Conservation (phyloP, 768 basidiomycete genomes). For the Suillus decipiens region DNA sequence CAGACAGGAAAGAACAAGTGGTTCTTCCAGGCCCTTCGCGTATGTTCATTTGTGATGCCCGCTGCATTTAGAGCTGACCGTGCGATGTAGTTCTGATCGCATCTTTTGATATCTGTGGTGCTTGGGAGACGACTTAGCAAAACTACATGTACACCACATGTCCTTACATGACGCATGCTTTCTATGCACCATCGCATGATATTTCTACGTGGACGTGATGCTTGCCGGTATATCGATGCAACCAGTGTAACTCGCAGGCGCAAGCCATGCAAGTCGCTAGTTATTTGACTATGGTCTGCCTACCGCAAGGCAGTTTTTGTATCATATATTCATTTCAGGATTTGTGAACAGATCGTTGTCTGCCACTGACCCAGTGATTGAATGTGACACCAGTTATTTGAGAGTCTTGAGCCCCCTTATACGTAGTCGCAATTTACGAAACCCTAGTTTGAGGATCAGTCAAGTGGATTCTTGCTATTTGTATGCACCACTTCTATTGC, state of each 20-base stretch:
- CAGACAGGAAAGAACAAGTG: slow-evolving; percentile 93
- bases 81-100: slow-evolving; percentile 36
- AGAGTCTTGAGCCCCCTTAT: neutral
- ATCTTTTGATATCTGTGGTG: slow-evolving; percentile 15
- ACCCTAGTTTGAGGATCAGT: neutral
- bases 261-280: neutral
- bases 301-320: neutral
- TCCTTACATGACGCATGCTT: slow-evolving; percentile 28
- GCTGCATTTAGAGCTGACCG: slow-evolving; percentile 10
- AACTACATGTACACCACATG: slow-evolving; percentile 42
- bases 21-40: slow-evolving; percentile 90
- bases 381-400: neutral
- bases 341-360: slow-evolving; percentile 1
- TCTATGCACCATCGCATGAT: slow-evolving; percentile 22
- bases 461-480: neutral
- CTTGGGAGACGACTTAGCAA: slow-evolving; percentile 27
- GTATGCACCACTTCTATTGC: neutral
- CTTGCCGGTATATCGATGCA: neutral
- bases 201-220: slow-evolving; percentile 1
- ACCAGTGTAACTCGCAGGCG: neutral
- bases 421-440: neutral
- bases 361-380: neutral
- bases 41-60: slow-evolving; percentile 36
- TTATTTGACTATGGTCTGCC: neutral
- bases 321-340: neutral